A percentile compares a stretch with the other conserved stretches of the same genome.
phyloP scores from a whole-genome alignment of 2,329 filamentous ascomycete genomes.

The Fusarium pilosicola region DNA sequence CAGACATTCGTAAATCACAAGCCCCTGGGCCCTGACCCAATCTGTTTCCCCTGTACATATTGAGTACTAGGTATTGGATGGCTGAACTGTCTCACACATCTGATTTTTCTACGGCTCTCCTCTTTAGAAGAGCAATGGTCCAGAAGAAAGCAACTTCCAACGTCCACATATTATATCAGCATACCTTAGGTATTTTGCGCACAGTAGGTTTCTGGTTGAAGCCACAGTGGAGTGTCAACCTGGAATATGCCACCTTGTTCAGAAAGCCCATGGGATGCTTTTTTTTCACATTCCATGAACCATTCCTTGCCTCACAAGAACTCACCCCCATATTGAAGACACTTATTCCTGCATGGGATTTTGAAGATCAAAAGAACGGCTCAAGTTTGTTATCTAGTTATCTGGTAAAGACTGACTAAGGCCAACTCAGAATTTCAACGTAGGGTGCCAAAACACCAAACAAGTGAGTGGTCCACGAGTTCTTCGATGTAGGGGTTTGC shows the following conservation, averaged over 20 bases:
- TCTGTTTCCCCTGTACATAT: not conserved
- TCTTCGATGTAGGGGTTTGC: conserved; percentile 12
- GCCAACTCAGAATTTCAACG: conserved; percentile 34
- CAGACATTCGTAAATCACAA: not conserved
- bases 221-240: not conserved
- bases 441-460: conserved; percentile 30
- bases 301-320: not conserved
- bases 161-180: not conserved
- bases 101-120: not conserved
- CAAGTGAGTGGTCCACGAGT: conserved; percentile 15
- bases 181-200: not conserved
- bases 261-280: not conserved
- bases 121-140: not conserved
- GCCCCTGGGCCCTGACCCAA: not conserved
- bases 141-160: not conserved
- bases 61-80: not conserved
- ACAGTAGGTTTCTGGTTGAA: not conserved
- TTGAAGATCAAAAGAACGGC: conserved; percentile 36
- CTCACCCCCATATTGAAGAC: not conserved
- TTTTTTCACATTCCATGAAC: conserved; percentile 8
- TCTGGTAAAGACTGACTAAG: conserved; percentile 44
- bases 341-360: not conserved
- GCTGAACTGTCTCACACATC: not conserved
- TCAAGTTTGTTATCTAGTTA: conserved; percentile 30
- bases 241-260: not conserved